Evolutionary conservation across 208 protist species (phyloP), one percentile per base, ranked within the genome.

Genomic region (Crithidia brevicula): DNA sequence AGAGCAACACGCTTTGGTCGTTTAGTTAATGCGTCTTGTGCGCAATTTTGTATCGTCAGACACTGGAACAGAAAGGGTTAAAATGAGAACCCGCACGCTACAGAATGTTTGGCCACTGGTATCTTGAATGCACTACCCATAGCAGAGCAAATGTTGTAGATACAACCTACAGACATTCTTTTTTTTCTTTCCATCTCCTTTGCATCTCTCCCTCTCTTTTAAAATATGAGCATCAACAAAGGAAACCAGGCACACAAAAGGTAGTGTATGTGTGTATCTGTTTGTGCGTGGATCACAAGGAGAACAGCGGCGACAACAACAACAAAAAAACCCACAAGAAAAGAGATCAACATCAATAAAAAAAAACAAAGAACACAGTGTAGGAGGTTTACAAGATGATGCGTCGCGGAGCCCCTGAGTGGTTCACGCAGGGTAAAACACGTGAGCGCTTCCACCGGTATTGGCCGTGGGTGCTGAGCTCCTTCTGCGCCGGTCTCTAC

Each of bases 381-480:
- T 36, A 30, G 31, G 18, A 61, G 25, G 1, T 11, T 22, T 47
- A 28, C 2, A 73, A 49, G 31, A 80, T 76, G 91, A 93, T 93
- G 85, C 92, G 92, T 33, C 50, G 88, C 9, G 76, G 81, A 25
- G 87, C 83, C 8, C 89, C 92, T 5, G 72, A 88, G 74, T 94
- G 89, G 92, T 93, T 95, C 67, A 90, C 85, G 30, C 77, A 83
- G n/a, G 83, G 83, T n/a, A 90, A 85, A 51, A 73, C 83, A 36
- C 85, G 86, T 46, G 85, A 93, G 68, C 84, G 83, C 47, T 88
- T 96, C 54, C 87, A 96, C 73, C 70, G 77, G n/a, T 82, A 76
- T 25, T 96, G 92, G 89, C 92, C 92, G 25, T 96, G 92, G 89
- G 92, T 80, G 51, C 59, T 94, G 38, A 91, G 89, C 72, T 85